These are phyloP conservation scores for Naganishia albida DNA, from an alignment of 1,284 basidiomycete species.

Conservation along the genomic window DNA sequence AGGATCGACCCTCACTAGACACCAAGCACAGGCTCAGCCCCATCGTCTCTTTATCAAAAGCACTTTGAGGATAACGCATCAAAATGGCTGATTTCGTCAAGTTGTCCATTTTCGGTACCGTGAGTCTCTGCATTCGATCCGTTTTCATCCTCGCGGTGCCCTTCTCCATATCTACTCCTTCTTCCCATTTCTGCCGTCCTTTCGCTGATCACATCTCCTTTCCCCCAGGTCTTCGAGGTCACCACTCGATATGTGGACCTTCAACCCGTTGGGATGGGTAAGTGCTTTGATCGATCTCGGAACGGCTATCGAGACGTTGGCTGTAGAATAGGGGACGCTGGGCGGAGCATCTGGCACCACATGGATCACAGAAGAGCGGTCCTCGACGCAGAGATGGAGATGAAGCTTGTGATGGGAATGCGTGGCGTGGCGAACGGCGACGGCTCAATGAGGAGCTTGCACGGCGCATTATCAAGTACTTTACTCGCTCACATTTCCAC, in stretches of 20 bases:
- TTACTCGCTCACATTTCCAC: no score
- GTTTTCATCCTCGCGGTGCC: not conserved
- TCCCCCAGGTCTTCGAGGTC: conserved; percentile 63
- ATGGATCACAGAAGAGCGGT: no score
- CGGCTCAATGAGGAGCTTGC: no score
- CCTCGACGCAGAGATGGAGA: not conserved
- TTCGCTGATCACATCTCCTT: not conserved
- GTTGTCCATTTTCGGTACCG: conserved; percentile 94
- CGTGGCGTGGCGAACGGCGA: no score
- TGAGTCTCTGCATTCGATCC: conserved; percentile 35
- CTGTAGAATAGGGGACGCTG: not conserved
- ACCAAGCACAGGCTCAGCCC: not conserved
- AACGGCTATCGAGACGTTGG: not conserved
- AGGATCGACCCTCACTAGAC: not conserved
- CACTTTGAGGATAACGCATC: not conserved
- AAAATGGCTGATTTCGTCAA: conserved; percentile 76
- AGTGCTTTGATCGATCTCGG: conserved; percentile 50
- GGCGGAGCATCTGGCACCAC: no score
- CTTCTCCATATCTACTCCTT: not conserved
- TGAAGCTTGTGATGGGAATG: no score
- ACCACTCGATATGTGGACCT: conserved; percentile 98
- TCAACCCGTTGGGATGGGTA: conserved; percentile 99
- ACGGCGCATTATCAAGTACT: no score
- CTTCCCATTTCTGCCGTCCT: not conserved
- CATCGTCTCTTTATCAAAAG: not conserved